A percentile compares a stretch with the other conserved stretches of the same genome.
Evolutionary conservation across 2,329 filamentous ascomycete genomes (phyloP).

Genomic region (Tolypocladium pustulatum): DNA sequence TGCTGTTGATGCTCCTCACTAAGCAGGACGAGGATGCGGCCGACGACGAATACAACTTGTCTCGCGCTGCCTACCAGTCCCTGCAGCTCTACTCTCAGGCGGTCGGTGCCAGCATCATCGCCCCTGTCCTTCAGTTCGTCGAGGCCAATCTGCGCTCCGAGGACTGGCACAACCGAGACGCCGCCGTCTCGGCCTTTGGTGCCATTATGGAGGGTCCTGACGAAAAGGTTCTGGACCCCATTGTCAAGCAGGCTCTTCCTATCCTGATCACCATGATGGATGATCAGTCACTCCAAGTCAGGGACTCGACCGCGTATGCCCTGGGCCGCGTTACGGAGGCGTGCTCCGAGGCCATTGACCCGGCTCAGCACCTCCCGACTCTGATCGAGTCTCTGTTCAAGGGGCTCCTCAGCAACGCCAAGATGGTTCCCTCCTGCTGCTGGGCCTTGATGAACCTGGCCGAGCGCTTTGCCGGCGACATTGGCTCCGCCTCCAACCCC

Average conservation of each 20-base stretch:
- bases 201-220: constrained; percentile 99
- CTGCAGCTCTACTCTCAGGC: constrained; percentile 91
- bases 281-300: constrained; percentile 78
- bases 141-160: constrained; percentile 82
- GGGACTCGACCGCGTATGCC: constrained; percentile 92
- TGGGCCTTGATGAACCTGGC: constrained; percentile 98
- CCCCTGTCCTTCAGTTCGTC: constrained; percentile 80
- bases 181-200: constrained; percentile 92
- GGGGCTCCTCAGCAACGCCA: constrained; percentile 79
- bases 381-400: constrained; percentile 84
- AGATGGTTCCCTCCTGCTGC: constrained; percentile 97
- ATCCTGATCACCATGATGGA: constrained; percentile 90
- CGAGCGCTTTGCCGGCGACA: constrained; percentile 85
- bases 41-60: constrained; percentile 96
- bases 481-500: constrained; percentile 66
- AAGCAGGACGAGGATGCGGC: constrained; percentile 96
- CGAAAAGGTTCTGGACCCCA: constrained; percentile 79
- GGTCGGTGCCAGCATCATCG: constrained; percentile 74
- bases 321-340: constrained; percentile 93
- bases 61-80: constrained; percentile 91
- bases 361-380: constrained; percentile 67
- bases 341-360: constrained; percentile 85
- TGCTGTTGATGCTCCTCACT: constrained; percentile 77
- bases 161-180: constrained; percentile 92
- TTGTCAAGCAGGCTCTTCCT: constrained; percentile 90